A percentile compares a stretch with the other conserved stretches of the same genome.
Evolutionary conservation across 352 stramenopile genomes (phyloP).

Genomic region (Phytophthora pistaciae): DNA sequence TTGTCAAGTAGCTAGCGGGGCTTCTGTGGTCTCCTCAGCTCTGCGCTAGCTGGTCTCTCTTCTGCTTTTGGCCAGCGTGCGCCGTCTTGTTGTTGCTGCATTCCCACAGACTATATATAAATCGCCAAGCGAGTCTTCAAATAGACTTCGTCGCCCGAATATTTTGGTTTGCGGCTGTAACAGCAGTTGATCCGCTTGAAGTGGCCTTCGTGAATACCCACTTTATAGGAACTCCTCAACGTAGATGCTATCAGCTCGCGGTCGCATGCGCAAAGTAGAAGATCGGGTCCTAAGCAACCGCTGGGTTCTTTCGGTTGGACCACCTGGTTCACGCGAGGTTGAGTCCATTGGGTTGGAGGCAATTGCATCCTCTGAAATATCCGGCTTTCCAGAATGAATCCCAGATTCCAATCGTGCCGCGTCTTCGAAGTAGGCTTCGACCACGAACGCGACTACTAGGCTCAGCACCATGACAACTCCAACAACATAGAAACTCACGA

Average conservation of each 20-base stretch:
- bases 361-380: neutral
- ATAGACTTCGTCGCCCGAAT: constrained; percentile 9
- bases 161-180: constrained; percentile 11
- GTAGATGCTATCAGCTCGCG: constrained; percentile 51
- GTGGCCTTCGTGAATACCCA: neutral
- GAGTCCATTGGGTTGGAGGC: neutral
- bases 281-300: constrained; percentile 26
- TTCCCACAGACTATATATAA: constrained; percentile 21
- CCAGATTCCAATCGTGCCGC: constrained; percentile 1
- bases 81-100: neutral
- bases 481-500: constrained; percentile 79
- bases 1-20: neutral
- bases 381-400: neutral
- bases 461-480: constrained; percentile 79
- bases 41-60: neutral
- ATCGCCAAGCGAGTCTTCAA: constrained; percentile 2
- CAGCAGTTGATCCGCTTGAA: neutral
- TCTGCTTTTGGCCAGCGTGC: constrained; percentile 1
- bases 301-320: constrained; percentile 10
- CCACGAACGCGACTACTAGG: constrained; percentile 74
- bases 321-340: neutral
- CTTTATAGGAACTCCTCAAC: constrained; percentile 55
- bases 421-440: constrained; percentile 67
- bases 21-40: neutral
- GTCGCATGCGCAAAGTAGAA: constrained; percentile 33